Evolutionary conservation across 352 stramenopile species (phyloP), one percentile per base, ranked within the genome.

Genomic region (Globisporangium yorkense): DNA sequence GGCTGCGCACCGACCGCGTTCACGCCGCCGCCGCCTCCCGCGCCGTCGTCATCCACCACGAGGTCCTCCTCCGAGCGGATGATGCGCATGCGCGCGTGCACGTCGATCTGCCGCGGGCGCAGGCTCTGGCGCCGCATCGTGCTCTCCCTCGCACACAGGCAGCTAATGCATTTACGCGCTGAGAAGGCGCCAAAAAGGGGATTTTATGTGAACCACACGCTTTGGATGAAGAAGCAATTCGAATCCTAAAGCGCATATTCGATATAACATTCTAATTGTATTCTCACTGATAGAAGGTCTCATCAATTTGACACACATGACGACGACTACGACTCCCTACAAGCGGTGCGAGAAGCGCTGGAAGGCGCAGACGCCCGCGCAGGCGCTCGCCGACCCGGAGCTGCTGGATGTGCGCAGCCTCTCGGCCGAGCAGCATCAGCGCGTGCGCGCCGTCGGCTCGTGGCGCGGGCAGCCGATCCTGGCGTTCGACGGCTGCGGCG

Each of bases 11-110:
- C 33, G 1, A 55, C 66, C 4, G 35, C 48, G n/a, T 57, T 62
- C 1, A 52, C 47, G 51, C 60, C 59, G n/a, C 48, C 53, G 15
- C 61, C 61, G 9, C 48, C 53, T 15, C 55, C 59, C 0, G 51
- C 47, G 46, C 60, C 57, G 40, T 90, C 87, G 4, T 89, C 80
- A 29, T 92, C 83, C 39, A 79, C 52, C 15, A 85, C 76, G 35
- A 94, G 77, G 49, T 94, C 82, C 40, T 90, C 81, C 63, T 91
- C 82, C 40, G 80, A 76, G 44, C 84, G 86, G 54, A 95, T 84
- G 62, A 96, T 83, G 50, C 74, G 75, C 71, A 96, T 93, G 54
- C 74, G 79, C 69, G 84, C 82, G 65, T 96, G 84, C 45, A 96
- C 66, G 61, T 96, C 88, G 69, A 96, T 89, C 70, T 92, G 84